Evolutionary conservation across 345 rosid species (phyloP).

Genomic region (Gossypium herbaceum): DNA sequence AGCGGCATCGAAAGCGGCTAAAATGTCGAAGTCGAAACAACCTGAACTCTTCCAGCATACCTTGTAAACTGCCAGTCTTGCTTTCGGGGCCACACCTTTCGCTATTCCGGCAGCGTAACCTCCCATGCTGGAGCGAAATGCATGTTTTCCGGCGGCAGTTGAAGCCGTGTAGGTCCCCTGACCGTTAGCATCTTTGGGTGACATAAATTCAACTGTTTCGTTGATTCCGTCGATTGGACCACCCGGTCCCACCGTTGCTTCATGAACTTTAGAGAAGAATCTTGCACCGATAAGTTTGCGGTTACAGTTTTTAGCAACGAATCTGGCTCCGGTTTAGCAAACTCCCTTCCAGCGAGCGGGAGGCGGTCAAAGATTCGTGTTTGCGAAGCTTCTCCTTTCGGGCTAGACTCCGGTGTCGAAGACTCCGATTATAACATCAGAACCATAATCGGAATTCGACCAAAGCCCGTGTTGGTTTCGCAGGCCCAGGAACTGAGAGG

Average conservation of each 20-base stretch:
- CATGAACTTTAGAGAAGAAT: conserved; percentile 75
- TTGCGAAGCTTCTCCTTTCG: conserved; percentile 71
- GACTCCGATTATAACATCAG: conserved; percentile 73
- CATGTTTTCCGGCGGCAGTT: conserved; percentile 64
- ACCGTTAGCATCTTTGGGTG: conserved; percentile 83
- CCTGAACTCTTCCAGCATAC: conserved; percentile 85
- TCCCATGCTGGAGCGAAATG: conserved; percentile 64
- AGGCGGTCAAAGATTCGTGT: conserved; percentile 66
- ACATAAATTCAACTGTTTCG: conserved; percentile 65
- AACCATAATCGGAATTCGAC: conserved; percentile 88
- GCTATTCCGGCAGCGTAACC: conserved; percentile 79
- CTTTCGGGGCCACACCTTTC: conserved; percentile 84
- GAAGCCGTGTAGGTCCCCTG: conserved; percentile 90
- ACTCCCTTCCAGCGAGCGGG: conserved; percentile 78
- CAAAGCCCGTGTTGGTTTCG: conserved; percentile 75
- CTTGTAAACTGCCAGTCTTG: conserved; percentile 68
- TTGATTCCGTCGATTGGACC: conserved; percentile 60
- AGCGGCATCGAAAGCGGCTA: conserved; percentile 66
- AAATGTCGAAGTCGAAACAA: conserved; percentile 75
- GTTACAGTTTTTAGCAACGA: conserved; percentile 45
- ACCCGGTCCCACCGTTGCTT: conserved; percentile 40
- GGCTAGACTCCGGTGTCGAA: conserved; percentile 91
- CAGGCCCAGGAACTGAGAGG: conserved; percentile 83
- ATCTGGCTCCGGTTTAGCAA: conserved; percentile 51
- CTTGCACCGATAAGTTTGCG: conserved; percentile 74